phyloP scores from a whole-genome alignment of 208 protist genomes.

The Acanthamoeba culbertsoni region DNA sequence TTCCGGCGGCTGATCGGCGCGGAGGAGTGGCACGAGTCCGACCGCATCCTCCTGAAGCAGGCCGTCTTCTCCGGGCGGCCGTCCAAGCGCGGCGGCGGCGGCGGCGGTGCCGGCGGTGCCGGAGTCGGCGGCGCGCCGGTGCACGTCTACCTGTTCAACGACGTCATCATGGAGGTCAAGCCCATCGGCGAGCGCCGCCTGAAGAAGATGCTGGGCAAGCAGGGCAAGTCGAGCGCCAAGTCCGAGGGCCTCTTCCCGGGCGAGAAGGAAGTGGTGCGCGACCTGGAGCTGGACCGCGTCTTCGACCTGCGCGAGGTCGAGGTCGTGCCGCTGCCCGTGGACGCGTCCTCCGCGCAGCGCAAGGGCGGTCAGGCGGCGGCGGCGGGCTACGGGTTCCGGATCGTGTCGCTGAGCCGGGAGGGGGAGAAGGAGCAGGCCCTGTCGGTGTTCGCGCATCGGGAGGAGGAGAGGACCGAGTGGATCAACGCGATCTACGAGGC shows the following conservation, averaged over 20 bases:
- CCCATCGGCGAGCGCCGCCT: slow-evolving; percentile 12
- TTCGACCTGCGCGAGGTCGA: slow-evolving; percentile 50
- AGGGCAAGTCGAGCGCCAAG: not conserved
- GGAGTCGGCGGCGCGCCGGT: no score
- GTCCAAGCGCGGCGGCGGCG: no score
- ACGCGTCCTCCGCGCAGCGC: no score
- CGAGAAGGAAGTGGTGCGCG: not conserved
- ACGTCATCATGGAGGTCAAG: slow-evolving; percentile 10
- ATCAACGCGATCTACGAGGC: slow-evolving; percentile 50
- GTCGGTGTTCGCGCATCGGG: not conserved
- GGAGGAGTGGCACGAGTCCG: not conserved
- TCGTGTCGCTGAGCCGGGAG: not conserved
- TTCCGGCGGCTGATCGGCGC: slow-evolving; percentile 14
- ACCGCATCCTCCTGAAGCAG: not conserved
- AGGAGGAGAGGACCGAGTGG: slow-evolving; percentile 51
- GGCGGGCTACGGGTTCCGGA: not conserved
- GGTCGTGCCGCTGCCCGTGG: slow-evolving; percentile 7
- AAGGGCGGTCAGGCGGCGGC: not conserved
- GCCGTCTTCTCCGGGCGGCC: not conserved
- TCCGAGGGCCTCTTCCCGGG: not conserved
- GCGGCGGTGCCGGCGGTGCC: not conserved
- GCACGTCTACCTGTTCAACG: slow-evolving; percentile 42
- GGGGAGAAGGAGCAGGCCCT: slow-evolving; percentile 35
- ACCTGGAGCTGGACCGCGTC: slow-evolving; percentile 37
- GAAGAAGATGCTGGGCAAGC: slow-evolving; percentile 22